Percentiles rank a stretch among this genome's conserved stretches.
These are phyloP conservation scores for Miamiensis avidus DNA, from an alignment of 169 alveolate genomes.

Conservation along the genomic window DNA sequence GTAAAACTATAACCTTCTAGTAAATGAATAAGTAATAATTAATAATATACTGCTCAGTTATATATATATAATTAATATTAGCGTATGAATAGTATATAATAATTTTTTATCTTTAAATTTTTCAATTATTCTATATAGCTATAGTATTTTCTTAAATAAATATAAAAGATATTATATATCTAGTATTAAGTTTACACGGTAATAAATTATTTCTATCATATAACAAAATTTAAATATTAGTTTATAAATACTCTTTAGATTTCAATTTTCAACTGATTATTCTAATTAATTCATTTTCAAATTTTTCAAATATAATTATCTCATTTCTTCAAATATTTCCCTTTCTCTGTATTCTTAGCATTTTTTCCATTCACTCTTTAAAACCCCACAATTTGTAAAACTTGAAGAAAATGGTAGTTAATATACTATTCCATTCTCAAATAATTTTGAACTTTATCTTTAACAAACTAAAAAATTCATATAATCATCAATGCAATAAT, in stretches of 20 bases:
- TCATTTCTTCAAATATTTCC: constrained; percentile 4
- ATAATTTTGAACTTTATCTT: background rate
- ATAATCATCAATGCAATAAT: constrained; percentile 1
- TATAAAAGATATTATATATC: too few species aligned
- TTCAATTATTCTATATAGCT: too few species aligned
- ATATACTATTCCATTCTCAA: background rate
- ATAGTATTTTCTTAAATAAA: too few species aligned
- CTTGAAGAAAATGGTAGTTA: background rate
- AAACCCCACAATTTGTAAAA: background rate
- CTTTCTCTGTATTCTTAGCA: constrained; percentile 1
- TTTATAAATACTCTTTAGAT: too few species aligned
- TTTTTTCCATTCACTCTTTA: background rate
- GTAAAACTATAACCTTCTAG: constrained; percentile 23
- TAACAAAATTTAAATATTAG: too few species aligned
- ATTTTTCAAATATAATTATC: background rate
- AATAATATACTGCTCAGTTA: background rate
- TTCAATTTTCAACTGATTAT: background rate
- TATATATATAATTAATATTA: too few species aligned
- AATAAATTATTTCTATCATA: too few species aligned
- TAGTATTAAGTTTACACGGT: too few species aligned
- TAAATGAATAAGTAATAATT: constrained; percentile 4
- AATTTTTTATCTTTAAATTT: too few species aligned
- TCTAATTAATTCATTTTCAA: background rate
- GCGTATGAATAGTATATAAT: background rate
- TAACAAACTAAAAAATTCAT: background rate